Evolutionary conservation across 176 grass and related monocot genomes (phyloP).

Genomic region (Oryza coarctata): DNA sequence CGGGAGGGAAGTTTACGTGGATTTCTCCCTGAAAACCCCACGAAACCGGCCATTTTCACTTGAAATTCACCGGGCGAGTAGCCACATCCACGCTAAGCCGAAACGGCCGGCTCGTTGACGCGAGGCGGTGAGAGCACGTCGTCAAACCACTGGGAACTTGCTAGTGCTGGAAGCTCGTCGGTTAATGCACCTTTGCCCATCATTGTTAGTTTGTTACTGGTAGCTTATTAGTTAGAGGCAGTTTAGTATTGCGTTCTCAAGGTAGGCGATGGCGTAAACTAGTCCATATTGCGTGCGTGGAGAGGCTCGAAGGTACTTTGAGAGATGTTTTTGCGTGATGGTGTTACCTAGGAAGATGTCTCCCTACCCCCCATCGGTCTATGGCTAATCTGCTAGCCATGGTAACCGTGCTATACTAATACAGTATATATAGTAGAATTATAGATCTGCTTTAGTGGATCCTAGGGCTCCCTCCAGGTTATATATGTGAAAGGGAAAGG

Average conservation of each 20-base stretch:
- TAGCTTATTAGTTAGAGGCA: background rate
- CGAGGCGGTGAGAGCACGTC: background rate
- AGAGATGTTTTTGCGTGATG: conserved; percentile 30
- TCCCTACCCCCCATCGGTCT: background rate
- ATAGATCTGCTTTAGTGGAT: background rate
- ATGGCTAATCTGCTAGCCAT: conserved; percentile 6
- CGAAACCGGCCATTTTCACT: background rate
- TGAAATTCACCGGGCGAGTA: background rate
- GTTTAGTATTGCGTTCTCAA: conserved; percentile 24
- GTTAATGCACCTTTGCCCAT: background rate
- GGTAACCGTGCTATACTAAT: background rate
- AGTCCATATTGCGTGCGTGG: conserved; percentile 1
- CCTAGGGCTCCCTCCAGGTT: background rate
- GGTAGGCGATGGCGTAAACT: conserved; percentile 16
- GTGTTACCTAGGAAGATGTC: conserved; percentile 46
- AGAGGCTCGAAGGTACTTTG: conserved; percentile 37
- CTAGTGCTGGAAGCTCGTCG: background rate
- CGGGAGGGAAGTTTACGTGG: too few relatives aligned
- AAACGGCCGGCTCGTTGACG: too few relatives aligned
- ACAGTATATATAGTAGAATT: too few relatives aligned
- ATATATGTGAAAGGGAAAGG: conserved; percentile 8
- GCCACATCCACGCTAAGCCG: background rate
- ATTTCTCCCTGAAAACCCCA: background rate
- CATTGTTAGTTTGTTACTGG: too few relatives aligned
- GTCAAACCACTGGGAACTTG: conserved; percentile 11